Evolutionary conservation across 148 eudicot species (phyloP), one percentile per base, ranked within the genome.

Genomic region (Heliamphora exappendiculata): DNA sequence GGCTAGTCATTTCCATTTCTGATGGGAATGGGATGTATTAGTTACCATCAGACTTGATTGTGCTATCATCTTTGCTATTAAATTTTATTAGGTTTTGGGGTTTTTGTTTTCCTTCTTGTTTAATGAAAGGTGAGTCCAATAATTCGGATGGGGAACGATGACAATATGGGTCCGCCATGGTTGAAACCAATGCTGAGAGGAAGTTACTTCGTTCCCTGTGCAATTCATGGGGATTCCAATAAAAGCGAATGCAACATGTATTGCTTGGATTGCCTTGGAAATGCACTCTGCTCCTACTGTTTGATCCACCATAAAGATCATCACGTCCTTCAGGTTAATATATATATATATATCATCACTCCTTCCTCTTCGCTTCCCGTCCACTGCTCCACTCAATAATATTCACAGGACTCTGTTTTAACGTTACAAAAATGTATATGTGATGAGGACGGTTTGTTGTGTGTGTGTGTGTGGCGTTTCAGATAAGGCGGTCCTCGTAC

Each of bases 401-500:
- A 22, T n/a, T n/a, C n/a, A 33, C 33, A 31, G 4, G 49, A 36
- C 4, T 55, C 26, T 16, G 49, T 60, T 45, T 13, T 70, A 24
- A n/a, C n/a, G 71, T 54, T 14, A 42, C 10, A 42, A 42, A 42
- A 42, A 5, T 42, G 28, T 10, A 11, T 11, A 53, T 67, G 69
- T 51, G 28, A 37, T 67, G 24, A 26, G n/a, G n/a, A 20, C 16
- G 33, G 5, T 28, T 24, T 1, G 39, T 17, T 31, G 9, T 71
- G 53, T 0, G 1, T 39, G 6, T 20, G n/a, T n/a, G n/a, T n/a
- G n/a, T n/a, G n/a, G n/a, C n/a, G n/a, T 34, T 79, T 80, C 78
- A 88, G 91, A 82, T 88, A 70, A 82, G 91, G 74, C 77, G 85
- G 64, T 86, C 88, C 31, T 84, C 89, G 1, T 88, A 84, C 73